phyloP scores from a whole-genome alignment of 257 asterid genomes.

The Solanum appendiculatum region DNA sequence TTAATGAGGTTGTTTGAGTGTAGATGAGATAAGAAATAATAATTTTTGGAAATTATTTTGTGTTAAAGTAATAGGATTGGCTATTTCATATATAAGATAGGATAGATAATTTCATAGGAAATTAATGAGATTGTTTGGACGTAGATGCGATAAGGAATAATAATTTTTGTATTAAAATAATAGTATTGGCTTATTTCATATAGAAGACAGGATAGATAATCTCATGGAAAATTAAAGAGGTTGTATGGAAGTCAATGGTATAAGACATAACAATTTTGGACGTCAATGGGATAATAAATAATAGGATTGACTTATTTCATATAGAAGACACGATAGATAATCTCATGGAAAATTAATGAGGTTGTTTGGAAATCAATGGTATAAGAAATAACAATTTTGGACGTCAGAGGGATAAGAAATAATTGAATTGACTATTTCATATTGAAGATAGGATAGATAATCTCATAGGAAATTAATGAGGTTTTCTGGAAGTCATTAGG shows the following conservation, averaged over 20 bases:
- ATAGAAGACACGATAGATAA: too few relatives aligned
- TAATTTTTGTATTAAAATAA: too few relatives aligned
- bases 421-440: too few relatives aligned
- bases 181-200: not conserved
- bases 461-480: too few relatives aligned
- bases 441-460: too few relatives aligned
- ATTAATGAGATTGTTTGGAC: not conserved
- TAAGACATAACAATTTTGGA: not conserved
- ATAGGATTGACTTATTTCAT: not conserved
- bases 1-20: not conserved
- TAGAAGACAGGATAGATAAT: not conserved
- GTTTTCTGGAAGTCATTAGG: too few relatives aligned
- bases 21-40: not conserved
- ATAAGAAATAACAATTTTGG: too few relatives aligned
- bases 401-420: too few relatives aligned
- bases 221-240: not conserved
- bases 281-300: not conserved
- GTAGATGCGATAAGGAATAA: not conserved
- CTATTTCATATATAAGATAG: too few relatives aligned
- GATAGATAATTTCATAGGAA: too few relatives aligned
- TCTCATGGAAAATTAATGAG: too few relatives aligned
- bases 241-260: not conserved
- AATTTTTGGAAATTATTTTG: not conserved
- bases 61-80: not conserved
- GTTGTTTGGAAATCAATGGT: too few relatives aligned